Conservation (phyloP, 805 yeast genomes). For the Wickerhamomyces bisporus region DNA sequence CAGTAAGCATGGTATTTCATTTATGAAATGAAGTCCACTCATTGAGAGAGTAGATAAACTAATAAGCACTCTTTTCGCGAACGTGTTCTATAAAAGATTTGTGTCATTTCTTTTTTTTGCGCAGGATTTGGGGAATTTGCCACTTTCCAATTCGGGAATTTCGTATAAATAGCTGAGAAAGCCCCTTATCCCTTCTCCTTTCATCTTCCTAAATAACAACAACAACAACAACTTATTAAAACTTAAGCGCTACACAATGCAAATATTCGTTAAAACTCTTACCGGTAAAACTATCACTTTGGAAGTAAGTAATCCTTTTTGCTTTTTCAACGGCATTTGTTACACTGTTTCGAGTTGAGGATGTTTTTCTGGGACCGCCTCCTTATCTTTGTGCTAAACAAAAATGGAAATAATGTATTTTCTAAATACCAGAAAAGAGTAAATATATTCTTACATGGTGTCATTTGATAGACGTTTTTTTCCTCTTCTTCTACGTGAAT, state of each 20-base stretch:
- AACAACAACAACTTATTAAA: conserved; percentile 13
- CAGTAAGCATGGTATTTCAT: no score
- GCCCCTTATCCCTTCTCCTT: conserved; percentile 4
- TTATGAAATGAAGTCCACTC: no score
- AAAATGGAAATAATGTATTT: no score
- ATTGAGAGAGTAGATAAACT: no score
- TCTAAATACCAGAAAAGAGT: no score
- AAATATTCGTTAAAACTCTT: conserved; percentile 83
- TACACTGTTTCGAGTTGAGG: conserved; percentile 1
- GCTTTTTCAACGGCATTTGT: not conserved
- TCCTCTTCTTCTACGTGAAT: not conserved
- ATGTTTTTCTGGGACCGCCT: conserved; percentile 9
- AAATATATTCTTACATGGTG: not conserved
- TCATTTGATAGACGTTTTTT: not conserved
- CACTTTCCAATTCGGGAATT: no score
- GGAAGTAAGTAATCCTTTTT: conserved; percentile 35
- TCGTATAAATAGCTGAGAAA: conserved; percentile 3
- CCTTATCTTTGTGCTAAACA: conserved; percentile 10
- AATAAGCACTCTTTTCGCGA: no score
- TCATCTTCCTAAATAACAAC: not conserved
- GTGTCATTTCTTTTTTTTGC: conserved; percentile 9
- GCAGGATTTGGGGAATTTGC: not conserved
- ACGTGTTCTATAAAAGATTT: conserved; percentile 1
- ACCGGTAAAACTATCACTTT: conserved; percentile 88
- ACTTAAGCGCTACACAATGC: conserved; percentile 53